These are phyloP conservation scores for Hysterium pulicare DNA, from an alignment of 2,329 filamentous ascomycete species.

Conservation along the genomic window DNA sequence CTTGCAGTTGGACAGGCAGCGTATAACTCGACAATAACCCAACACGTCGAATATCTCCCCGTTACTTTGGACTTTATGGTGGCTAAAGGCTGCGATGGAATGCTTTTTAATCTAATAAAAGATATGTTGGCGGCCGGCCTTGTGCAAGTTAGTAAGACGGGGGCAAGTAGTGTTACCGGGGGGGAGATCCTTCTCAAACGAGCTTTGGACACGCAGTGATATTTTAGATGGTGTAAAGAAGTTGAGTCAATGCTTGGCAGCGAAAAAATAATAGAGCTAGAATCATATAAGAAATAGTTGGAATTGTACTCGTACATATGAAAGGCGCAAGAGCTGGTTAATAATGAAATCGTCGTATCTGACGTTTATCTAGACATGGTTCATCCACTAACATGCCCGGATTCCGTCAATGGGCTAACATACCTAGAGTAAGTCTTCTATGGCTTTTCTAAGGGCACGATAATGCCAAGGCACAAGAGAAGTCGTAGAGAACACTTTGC, in stretches of 20 bases:
- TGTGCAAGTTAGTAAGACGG: constrained; percentile 44
- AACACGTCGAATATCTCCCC: constrained; percentile 51
- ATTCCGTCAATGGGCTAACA: too few relatives aligned
- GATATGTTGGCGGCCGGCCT: constrained; percentile 51
- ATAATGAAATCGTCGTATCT: too few relatives aligned
- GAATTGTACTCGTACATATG: too few relatives aligned
- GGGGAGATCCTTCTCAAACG: constrained; percentile 39
- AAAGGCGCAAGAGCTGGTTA: too few relatives aligned
- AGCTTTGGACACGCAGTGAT: neutral
- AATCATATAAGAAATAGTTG: too few relatives aligned
- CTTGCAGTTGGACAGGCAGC: constrained; percentile 37
- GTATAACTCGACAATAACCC: constrained; percentile 48
- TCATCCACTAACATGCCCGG: too few relatives aligned
- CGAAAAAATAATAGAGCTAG: too few relatives aligned
- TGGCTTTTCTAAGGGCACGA: too few relatives aligned
- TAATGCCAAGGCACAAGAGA: too few relatives aligned
- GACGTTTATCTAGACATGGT: too few relatives aligned
- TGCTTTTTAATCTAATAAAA: constrained; percentile 54
- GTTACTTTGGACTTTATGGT: constrained; percentile 58
- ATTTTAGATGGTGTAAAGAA: neutral
- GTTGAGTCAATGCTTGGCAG: neutral
- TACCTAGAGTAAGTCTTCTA: too few relatives aligned
- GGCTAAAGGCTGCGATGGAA: constrained; percentile 58
- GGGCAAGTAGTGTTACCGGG: constrained; percentile 39
- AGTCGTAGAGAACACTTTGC: too few relatives aligned